These are phyloP conservation scores for Globisporangium acanthophoron DNA, from an alignment of 352 stramenopile genomes.

Conservation along the genomic window DNA sequence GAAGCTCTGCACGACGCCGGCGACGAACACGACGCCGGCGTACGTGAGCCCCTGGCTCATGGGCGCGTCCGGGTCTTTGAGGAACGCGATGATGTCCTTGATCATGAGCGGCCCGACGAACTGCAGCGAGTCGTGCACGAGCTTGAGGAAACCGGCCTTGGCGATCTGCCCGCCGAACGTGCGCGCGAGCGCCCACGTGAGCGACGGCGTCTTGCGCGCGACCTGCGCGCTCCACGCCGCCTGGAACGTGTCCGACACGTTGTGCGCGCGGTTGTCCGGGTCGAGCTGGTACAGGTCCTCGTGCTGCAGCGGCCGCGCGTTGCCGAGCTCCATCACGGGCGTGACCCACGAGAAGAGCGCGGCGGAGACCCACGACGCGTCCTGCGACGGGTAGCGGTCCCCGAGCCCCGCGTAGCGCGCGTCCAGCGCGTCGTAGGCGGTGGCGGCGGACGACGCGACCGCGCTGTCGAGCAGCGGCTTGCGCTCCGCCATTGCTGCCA, in stretches of 20 bases:
- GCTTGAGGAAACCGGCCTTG: conserved; percentile 60
- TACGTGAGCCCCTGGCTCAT: conserved; percentile 57
- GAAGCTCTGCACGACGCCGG: conserved; percentile 75
- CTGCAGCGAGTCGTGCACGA: conserved; percentile 79
- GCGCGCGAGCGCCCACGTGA: conserved; percentile 39
- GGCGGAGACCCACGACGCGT: conserved; percentile 39
- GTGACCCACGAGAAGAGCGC: conserved; percentile 88
- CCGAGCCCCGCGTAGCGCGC: conserved; percentile 24
- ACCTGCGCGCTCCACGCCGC: conserved; percentile 37
- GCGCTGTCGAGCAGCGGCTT: conserved; percentile 25
- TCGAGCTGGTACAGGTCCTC: conserved; percentile 86
- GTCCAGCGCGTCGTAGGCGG: not conserved
- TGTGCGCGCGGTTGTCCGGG: conserved; percentile 52
- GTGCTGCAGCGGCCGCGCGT: conserved; percentile 65
- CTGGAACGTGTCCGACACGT: conserved; percentile 40
- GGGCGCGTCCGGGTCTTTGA: conserved; percentile 57
- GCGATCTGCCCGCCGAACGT: conserved; percentile 57
- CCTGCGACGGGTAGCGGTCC: conserved; percentile 60
- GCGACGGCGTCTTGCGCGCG: conserved; percentile 28
- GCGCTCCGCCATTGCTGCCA: conserved; percentile 14
- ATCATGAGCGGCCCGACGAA: conserved; percentile 82
- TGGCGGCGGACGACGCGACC: not conserved
- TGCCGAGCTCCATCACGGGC: conserved; percentile 81
- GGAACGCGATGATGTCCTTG: conserved; percentile 81
- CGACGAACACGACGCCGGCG: conserved; percentile 56